These are phyloP conservation scores for Scheffersomyces segobiensis DNA, from an alignment of 1,139 yeast genomes.

Conservation along the genomic window DNA sequence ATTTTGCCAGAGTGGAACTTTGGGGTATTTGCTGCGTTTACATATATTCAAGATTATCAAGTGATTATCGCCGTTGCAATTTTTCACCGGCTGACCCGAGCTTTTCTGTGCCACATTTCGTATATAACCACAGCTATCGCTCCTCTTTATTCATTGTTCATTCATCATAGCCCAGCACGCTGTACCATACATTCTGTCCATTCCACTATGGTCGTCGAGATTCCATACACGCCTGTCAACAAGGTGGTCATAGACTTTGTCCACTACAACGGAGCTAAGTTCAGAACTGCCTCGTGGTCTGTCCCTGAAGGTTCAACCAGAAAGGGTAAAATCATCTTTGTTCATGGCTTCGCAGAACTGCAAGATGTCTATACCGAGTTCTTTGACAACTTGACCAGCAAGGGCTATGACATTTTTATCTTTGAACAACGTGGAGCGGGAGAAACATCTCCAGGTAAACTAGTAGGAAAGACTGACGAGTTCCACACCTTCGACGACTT, in stretches of 20 bases:
- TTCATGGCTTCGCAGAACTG: slow-evolving; percentile 84
- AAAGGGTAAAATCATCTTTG: slow-evolving; percentile 60
- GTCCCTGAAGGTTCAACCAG: slow-evolving; percentile 35
- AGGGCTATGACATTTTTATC: slow-evolving; percentile 73
- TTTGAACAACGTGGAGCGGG: slow-evolving; percentile 94
- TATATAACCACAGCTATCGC: background rate
- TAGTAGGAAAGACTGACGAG: slow-evolving; percentile 70
- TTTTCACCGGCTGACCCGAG: background rate
- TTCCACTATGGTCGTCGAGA: slow-evolving; percentile 7
- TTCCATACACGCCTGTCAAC: slow-evolving; percentile 40
- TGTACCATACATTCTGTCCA: background rate
- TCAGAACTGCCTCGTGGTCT: slow-evolving; percentile 42
- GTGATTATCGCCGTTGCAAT: background rate
- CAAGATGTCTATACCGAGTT: slow-evolving; percentile 53
- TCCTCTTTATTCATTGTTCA: background rate
- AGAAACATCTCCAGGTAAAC: slow-evolving; percentile 60
- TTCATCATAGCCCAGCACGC: background rate
- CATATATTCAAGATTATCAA: background rate
- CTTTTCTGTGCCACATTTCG: background rate
- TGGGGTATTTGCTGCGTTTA: background rate
- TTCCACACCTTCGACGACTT: slow-evolving; percentile 63
- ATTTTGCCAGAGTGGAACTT: background rate
- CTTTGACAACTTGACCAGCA: slow-evolving; percentile 55
- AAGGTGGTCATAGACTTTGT: slow-evolving; percentile 29
- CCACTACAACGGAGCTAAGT: slow-evolving; percentile 37